Evolutionary conservation across 805 yeast species (phyloP).

Genomic region (Cyberlindnera sargentensis): DNA sequence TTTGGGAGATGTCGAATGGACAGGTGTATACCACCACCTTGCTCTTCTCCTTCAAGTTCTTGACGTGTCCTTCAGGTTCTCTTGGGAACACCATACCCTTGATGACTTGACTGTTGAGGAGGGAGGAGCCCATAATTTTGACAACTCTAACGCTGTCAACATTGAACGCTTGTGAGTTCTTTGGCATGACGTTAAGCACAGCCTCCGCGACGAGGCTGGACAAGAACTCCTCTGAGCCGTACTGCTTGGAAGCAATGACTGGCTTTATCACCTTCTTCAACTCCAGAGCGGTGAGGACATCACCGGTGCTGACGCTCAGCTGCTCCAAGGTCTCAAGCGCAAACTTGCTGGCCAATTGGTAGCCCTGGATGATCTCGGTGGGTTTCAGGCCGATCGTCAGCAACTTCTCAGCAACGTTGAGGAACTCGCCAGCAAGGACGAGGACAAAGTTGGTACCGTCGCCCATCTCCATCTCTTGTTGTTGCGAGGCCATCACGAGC

Average conservation of each 20-base stretch:
- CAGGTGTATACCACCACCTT: constrained; percentile 91
- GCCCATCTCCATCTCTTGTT: constrained; percentile 96
- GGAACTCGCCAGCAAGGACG: constrained; percentile 86
- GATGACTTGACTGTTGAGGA: constrained; percentile 67
- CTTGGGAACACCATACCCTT: constrained; percentile 98
- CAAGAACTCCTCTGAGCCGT: constrained; percentile 76
- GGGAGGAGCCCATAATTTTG: constrained; percentile 88
- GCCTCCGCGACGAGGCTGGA: constrained; percentile 81
- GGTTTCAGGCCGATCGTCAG: constrained; percentile 82
- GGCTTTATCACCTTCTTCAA: constrained; percentile 72
- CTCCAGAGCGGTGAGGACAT: constrained; percentile 46
- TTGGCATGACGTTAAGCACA: constrained; percentile 68
- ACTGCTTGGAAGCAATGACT: constrained; percentile 89
- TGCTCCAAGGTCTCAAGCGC: constrained; percentile 63
- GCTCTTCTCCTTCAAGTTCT: constrained; percentile 51
- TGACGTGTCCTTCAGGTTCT: constrained; percentile 91
- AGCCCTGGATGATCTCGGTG: constrained; percentile 90
- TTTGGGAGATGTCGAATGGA: constrained; percentile 89
- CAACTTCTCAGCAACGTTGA: constrained; percentile 80
- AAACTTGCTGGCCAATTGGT: constrained; percentile 74
- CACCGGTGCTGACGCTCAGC: constrained; percentile 54
- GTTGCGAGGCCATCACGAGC: constrained; percentile 92
- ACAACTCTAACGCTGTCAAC: constrained; percentile 94
- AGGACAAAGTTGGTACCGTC: constrained; percentile 91
- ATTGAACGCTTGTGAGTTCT: constrained; percentile 60